These are phyloP conservation scores for Volvox africanus DNA, from an alignment of 139 green algal species.

Conservation along the genomic window DNA sequence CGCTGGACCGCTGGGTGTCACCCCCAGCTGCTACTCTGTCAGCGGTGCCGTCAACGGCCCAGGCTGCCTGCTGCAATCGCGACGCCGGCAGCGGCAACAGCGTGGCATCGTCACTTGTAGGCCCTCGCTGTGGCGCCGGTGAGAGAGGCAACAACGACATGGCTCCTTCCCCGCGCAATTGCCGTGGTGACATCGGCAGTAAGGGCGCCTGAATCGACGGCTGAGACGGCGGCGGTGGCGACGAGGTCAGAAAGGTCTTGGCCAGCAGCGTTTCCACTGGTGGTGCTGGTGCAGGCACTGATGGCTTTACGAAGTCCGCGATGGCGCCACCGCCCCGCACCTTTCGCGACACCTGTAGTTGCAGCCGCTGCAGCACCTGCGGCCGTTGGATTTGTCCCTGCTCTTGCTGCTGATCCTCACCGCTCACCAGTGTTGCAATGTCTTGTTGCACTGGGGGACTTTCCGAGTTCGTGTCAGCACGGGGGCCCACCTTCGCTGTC, in stretches of 20 bases:
- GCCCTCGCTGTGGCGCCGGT: no score
- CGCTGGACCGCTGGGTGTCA: no score
- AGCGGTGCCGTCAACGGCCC: no score
- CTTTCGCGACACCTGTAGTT: neutral
- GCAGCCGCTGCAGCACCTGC: neutral
- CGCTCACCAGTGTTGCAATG: no score
- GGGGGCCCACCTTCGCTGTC: neutral
- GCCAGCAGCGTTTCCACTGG: neutral
- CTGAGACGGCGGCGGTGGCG: neutral
- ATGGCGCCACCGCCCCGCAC: neutral
- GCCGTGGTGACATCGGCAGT: neutral
- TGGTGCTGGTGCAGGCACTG: neutral
- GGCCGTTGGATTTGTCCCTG: neutral
- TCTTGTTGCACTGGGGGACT: neutral
- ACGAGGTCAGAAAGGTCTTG: neutral
- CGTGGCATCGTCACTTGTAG: no score
- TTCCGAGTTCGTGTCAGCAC: neutral
- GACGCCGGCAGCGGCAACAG: no score
- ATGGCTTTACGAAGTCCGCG: neutral
- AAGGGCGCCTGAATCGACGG: neutral
- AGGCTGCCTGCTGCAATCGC: no score
- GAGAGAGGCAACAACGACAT: no score
- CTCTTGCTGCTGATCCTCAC: neutral
- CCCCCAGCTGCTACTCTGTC: no score
- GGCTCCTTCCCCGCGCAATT: no score